Base-by-base conservation (phyloP, 208 protist genomes). In the Leishmania tarentolae region DNA sequence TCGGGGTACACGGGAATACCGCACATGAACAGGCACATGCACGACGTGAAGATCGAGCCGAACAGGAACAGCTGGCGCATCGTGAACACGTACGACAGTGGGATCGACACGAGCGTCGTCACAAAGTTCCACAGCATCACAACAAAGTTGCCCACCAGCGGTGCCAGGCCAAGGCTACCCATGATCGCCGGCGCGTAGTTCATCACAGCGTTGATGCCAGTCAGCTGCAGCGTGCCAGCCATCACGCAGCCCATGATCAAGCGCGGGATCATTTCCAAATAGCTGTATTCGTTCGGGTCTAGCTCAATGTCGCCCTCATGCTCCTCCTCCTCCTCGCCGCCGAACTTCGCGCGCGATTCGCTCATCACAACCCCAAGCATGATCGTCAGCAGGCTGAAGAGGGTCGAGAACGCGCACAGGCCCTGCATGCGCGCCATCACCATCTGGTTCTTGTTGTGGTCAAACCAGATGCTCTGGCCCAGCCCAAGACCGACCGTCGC, bases 81-180 rank as follows among this genome's bases (percentile, higher is more conserved):
- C 72, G 91, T 89, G 85, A 96, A 90, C 53, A 85, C 57, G 77
- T 80, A 84, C 40, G 90, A 83, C 66, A 97, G 89, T 53, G 91
- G 91, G 61, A 97, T 92, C 19, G 92, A 90, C 47, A 71, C 79
- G 68, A 97, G 78, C n/a, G 92, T 89, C 57, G 93, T 94, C 85
- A 96, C 86, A 79, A 96, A 96, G 88, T 96, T 96, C 93, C 91
- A 95, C 81, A 88, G 68, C 91, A 97, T 96, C 65, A 97, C 91
- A 47, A 94, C 70, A 74, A 95, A 90, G 86, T 95, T 97, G 56
- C 94, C 94, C 24, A 92, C 80, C 5, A 96, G 88, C 47, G 92
- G 87, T 2, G 85, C 86, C 44, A 95, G 81, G 47, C 91, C 90
- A 56, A 95, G 83, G 66, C 82, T 89, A 52, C 82, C 80, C 86